A percentile compares a stretch with the other conserved stretches of the same genome.
Evolutionary conservation across 345 rosid genomes (phyloP).

Genomic region (Combretum micranthum): DNA sequence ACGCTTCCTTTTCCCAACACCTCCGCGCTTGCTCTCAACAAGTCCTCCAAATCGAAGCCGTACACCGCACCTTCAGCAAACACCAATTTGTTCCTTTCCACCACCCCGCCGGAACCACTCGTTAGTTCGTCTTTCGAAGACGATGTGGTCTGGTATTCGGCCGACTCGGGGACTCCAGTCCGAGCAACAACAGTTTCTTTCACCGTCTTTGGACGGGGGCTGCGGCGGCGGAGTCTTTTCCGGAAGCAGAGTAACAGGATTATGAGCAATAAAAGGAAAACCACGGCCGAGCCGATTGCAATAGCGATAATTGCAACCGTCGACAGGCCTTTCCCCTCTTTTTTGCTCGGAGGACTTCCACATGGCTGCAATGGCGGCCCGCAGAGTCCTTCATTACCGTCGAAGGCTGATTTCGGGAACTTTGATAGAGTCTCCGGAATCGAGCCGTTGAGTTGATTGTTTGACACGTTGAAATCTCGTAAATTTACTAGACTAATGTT

Average conservation of each 20-base stretch:
- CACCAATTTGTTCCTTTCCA: constrained; percentile 84
- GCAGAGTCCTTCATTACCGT: constrained; percentile 18
- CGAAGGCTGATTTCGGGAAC: constrained; percentile 14
- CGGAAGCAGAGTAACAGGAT: constrained; percentile 19
- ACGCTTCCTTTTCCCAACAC: constrained; percentile 91
- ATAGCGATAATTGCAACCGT: constrained; percentile 24
- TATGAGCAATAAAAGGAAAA: constrained; percentile 18
- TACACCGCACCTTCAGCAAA: constrained; percentile 74
- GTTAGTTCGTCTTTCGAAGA: constrained; percentile 80
- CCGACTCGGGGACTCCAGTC: too few relatives aligned
- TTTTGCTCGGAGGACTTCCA: neutral
- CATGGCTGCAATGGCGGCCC: constrained; percentile 10
- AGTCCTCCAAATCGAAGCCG: constrained; percentile 85
- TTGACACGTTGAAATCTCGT: constrained; percentile 33
- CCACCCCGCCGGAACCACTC: constrained; percentile 52
- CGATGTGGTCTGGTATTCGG: constrained; percentile 30
- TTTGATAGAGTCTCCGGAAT: constrained; percentile 11
- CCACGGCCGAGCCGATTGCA: constrained; percentile 18
- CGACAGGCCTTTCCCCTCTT: constrained; percentile 22
- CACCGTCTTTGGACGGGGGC: neutral
- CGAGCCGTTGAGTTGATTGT: constrained; percentile 38
- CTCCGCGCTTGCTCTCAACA: constrained; percentile 89
- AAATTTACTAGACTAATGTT: constrained; percentile 7
- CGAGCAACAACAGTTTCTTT: too few relatives aligned
- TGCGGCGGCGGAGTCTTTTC: constrained; percentile 10